Evolutionary conservation across 2,329 filamentous ascomycete species (phyloP), one percentile per base, ranked within the genome.

Genomic region (Neonectria hederae): DNA sequence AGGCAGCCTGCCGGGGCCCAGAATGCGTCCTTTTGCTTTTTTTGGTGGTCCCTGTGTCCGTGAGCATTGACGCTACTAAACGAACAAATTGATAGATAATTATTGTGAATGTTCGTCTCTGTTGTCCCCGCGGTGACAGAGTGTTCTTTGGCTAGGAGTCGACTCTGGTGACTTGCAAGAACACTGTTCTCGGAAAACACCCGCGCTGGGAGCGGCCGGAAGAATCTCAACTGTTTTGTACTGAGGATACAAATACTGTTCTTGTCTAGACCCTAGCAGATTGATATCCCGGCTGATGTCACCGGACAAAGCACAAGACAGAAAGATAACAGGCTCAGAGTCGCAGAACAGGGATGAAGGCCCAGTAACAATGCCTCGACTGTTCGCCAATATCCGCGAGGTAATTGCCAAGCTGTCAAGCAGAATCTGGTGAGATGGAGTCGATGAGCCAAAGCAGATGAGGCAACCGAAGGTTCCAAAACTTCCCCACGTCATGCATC

Each of bases 381-480:
- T 26, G 49, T 63, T 63, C 51, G 28, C 55, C 61, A 63, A 52
- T 59, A 59, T 63, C 35, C 43, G 28, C 24, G 10, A 54, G 28
- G 55, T 10, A 55, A 63, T 59, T 63, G 59, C 55, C 35, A 63
- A 63, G 49, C 55, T 21, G 55, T 46, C 61, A 55, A 32, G 43
- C 55, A 59, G 32, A 43, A 55, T 59, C 61, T 58, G 21, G 59
- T 26, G 45, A 43, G 24, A 51, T 35, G 26, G 38, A 42, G 7
- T 7, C 38, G 48, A 46, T 46, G 48, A 19, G 38, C 5, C n/a
- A 42, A 6, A 35, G 30, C 5, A 42, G 59, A 62, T 62, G 59
- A 62, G 35, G 45, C 52, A 56, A 35, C 51, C 40, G 35, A 54
- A 19, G 22, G 32, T 40, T 53, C 51, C 51, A 54, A 61, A 32